These are phyloP conservation scores for Lycium barbarum DNA, from an alignment of 257 asterid species.

Conservation along the genomic window DNA sequence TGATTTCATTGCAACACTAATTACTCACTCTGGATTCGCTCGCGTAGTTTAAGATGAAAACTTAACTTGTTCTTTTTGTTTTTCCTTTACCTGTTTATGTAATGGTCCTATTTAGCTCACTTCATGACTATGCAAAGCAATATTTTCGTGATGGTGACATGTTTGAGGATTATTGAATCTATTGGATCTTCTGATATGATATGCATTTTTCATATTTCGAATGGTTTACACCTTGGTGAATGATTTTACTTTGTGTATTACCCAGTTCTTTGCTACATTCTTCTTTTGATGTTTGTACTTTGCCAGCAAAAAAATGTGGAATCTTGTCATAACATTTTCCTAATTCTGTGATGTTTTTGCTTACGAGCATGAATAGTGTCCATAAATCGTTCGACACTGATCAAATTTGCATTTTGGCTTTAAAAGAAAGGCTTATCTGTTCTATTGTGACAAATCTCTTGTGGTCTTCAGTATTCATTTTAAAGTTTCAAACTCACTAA, in stretches of 20 bases:
- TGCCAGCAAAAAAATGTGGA: neutral
- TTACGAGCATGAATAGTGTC: neutral
- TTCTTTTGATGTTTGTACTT: neutral
- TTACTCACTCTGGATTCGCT: neutral
- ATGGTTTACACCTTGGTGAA: neutral
- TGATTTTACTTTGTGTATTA: neutral
- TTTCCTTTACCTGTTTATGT: neutral
- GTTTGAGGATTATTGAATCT: neutral
- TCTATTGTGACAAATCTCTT: conserved; percentile 20
- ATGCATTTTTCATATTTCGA: neutral
- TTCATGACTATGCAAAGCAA: neutral
- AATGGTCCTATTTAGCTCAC: neutral
- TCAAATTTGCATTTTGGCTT: conserved; percentile 10
- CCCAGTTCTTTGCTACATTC: neutral
- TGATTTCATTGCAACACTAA: neutral
- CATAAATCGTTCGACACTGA: conserved; percentile 4
- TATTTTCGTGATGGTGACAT: neutral
- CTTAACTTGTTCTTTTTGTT: neutral
- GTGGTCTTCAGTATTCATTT: neutral
- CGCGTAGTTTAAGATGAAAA: neutral
- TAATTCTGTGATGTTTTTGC: neutral
- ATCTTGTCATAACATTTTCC: neutral
- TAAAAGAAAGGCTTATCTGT: neutral
- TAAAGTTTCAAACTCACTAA: neutral
- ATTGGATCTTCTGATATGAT: conserved; percentile 15